phyloP scores from a whole-genome alignment of 768 basidiomycete genomes.

The Xerocomellus amylosporus region DNA sequence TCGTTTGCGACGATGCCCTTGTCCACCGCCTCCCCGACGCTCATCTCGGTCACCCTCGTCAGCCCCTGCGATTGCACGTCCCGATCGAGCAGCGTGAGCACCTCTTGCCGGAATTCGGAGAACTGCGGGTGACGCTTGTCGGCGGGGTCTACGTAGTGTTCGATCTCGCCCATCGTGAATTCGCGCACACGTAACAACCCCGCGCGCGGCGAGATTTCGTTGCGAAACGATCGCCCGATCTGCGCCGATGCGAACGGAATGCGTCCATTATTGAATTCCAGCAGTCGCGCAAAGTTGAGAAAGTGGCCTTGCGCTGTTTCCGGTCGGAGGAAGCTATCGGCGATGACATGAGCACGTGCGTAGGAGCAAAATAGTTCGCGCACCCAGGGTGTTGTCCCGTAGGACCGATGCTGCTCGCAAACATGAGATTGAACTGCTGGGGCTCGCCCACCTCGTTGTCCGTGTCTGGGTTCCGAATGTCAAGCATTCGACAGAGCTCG shows the following conservation, averaged over 20 bases:
- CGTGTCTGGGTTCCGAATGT: constrained; percentile 87
- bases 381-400: constrained; percentile 96
- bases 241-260: constrained; percentile 97
- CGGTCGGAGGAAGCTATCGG: constrained; percentile 81
- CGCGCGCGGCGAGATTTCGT: constrained; percentile 96
- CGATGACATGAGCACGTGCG: background rate
- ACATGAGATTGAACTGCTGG: constrained; percentile 98
- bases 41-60: constrained; percentile 61
- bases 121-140: constrained; percentile 90
- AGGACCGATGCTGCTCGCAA: constrained; percentile 94
- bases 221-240: constrained; percentile 93
- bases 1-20: constrained; percentile 90
- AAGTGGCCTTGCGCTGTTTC: constrained; percentile 99
- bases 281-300: constrained; percentile 93
- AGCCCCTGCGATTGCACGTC: constrained; percentile 76
- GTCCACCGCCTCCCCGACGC: constrained; percentile 86
- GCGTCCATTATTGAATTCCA: constrained; percentile 97
- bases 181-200: constrained; percentile 96
- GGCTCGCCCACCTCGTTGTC: constrained; percentile 92
- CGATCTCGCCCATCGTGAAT: constrained; percentile 99
- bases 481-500: constrained; percentile 74
- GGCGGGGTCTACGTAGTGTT: constrained; percentile 95
- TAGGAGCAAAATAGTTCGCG: rapidly evolving
- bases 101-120: constrained; percentile 70
- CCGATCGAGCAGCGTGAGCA: constrained; percentile 75